Evolutionary conservation across 352 stramenopile species (phyloP).

Genomic region (Phytophthora pini): DNA sequence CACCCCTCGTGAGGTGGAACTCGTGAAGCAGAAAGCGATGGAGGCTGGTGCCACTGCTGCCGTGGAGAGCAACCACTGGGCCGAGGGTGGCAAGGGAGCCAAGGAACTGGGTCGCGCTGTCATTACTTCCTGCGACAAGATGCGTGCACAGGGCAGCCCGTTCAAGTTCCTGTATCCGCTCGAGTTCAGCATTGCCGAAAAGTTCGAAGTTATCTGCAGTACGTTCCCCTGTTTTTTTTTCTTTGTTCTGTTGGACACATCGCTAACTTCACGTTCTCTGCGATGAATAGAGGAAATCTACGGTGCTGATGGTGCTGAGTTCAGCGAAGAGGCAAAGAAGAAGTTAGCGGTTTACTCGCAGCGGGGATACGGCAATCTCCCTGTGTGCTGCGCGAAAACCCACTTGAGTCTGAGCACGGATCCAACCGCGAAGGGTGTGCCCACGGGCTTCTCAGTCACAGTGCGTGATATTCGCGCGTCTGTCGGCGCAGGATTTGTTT

Average conservation of each 20-base stretch:
- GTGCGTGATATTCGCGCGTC: conserved; percentile 96
- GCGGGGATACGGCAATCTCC: conserved; percentile 72
- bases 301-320: conserved; percentile 94
- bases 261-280: conserved; percentile 11
- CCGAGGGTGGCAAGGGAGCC: conserved; percentile 85
- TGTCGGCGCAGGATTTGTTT: conserved; percentile 97
- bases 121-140: conserved; percentile 87
- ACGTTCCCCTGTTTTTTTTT: conserved; percentile 73
- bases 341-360: conserved; percentile 94
- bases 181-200: conserved; percentile 92
- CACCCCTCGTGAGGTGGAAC: conserved; percentile 90
- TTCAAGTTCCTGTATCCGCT: conserved; percentile 98
- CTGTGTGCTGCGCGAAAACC: conserved; percentile 99
- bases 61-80: conserved; percentile 93
- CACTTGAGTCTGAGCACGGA: conserved; percentile 98
- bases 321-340: conserved; percentile 93
- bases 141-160: conserved; percentile 68
- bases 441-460: conserved; percentile 93
- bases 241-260: background rate
- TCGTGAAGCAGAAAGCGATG: conserved; percentile 91
- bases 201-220: conserved; percentile 96
- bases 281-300: conserved; percentile 94
- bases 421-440: conserved; percentile 92
- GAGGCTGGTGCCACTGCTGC: conserved; percentile 95
- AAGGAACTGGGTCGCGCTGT: conserved; percentile 94